These are phyloP conservation scores for Arthrobotrys musiformis DNA, from an alignment of 2,329 filamentous ascomycete species.

Conservation along the genomic window DNA sequence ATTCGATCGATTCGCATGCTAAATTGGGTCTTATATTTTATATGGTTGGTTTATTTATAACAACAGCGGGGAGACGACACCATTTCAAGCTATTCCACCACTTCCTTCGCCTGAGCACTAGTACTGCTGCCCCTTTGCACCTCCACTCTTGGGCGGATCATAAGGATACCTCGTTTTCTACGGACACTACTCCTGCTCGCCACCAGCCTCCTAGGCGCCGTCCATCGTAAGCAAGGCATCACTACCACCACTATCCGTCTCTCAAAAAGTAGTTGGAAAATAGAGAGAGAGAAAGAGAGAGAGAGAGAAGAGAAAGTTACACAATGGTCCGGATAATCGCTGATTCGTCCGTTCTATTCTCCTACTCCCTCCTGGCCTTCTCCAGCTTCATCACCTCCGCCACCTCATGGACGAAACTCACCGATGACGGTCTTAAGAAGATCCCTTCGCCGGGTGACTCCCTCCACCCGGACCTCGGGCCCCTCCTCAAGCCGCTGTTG, in stretches of 20 bases:
- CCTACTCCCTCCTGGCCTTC: slow-evolving; percentile 38
- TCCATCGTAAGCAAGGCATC: slow-evolving; percentile 41
- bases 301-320: background rate
- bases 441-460: slow-evolving; percentile 75
- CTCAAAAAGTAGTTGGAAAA: background rate
- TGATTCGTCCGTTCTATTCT: slow-evolving; percentile 37
- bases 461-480: slow-evolving; percentile 80
- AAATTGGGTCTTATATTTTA: too few species aligned
- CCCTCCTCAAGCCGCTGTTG: slow-evolving; percentile 85
- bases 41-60: slow-evolving; percentile 16
- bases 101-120: background rate
- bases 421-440: slow-evolving; percentile 76
- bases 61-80: slow-evolving; percentile 21
- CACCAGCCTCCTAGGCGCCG: slow-evolving; percentile 14
- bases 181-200: background rate
- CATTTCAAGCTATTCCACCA: slow-evolving; percentile 26
- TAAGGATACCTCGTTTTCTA: background rate
- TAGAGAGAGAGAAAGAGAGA: too few species aligned
- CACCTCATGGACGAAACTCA: slow-evolving; percentile 65
- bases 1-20: slow-evolving; percentile 3
- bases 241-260: background rate
- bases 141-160: background rate
- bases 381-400: slow-evolving; percentile 44
- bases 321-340: slow-evolving; percentile 47
- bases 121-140: background rate